phyloP scores from a whole-genome alignment of 106 monocot genomes.

The Alisma plantagoaquatica region DNA sequence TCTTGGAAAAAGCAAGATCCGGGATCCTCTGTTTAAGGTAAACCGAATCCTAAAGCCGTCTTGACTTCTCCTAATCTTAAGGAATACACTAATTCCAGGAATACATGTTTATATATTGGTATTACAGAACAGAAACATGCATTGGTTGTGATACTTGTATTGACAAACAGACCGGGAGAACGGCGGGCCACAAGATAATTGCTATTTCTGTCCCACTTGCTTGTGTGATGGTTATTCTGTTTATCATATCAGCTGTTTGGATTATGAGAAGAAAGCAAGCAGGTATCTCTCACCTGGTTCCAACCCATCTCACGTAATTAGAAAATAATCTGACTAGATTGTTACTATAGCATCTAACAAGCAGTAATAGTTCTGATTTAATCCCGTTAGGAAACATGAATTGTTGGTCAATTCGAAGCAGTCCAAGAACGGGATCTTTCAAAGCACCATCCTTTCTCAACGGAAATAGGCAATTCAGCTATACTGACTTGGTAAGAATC shows the following conservation, averaged over 20 bases:
- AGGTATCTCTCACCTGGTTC: too few species aligned
- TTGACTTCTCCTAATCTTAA: background rate
- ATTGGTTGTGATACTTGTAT: background rate
- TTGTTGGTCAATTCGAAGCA: too few species aligned
- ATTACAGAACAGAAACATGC: background rate
- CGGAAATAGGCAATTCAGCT: background rate
- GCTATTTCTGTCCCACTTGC: too few species aligned
- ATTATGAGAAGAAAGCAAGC: too few species aligned
- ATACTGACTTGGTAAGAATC: background rate
- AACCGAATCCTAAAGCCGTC: background rate
- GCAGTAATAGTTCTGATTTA: background rate
- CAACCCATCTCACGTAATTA: too few species aligned
- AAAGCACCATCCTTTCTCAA: background rate
- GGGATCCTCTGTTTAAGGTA: background rate
- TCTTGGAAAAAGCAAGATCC: background rate
- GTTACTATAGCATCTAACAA: background rate
- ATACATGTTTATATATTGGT: background rate
- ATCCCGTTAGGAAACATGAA: background rate
- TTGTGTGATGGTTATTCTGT: too few species aligned
- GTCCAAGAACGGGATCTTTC: too few species aligned
- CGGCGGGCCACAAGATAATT: too few species aligned
- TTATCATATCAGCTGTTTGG: too few species aligned
- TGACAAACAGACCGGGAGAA: too few species aligned
- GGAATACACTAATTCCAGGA: background rate
- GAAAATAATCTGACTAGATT: too few species aligned